Evolutionary conservation across 345 rosid species (phyloP).

Genomic region (Erysimum cheiranthoides): DNA sequence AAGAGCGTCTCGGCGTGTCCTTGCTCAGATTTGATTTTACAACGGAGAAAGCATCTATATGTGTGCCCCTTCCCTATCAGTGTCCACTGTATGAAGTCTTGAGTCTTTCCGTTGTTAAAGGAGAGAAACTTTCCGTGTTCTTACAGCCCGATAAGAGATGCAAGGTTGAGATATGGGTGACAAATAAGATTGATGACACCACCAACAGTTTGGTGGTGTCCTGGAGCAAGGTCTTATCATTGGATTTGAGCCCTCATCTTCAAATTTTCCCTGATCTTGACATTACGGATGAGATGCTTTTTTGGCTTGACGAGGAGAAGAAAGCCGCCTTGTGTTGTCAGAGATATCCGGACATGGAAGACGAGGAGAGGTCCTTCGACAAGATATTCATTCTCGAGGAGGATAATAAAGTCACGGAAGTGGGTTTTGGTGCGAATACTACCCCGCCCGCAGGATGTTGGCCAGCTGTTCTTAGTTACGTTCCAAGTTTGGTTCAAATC

Average conservation of each 20-base stretch:
- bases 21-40: too few relatives aligned
- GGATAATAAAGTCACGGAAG: not conserved
- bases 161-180: not conserved
- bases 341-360: not conserved
- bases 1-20: too few relatives aligned
- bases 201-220: not conserved
- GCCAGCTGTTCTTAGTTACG: not conserved
- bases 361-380: not conserved
- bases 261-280: too few relatives aligned
- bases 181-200: not conserved
- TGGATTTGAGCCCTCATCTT: not conserved
- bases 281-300: not conserved
- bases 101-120: not conserved
- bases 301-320: constrained; percentile 14
- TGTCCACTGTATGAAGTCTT: not conserved
- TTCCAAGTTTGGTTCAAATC: constrained; percentile 1
- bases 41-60: too few relatives aligned
- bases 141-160: not conserved
- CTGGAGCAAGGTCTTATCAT: not conserved
- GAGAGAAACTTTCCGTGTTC: not conserved
- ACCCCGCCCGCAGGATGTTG: not conserved
- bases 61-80: not conserved
- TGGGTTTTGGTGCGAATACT: not conserved
- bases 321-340: not conserved
- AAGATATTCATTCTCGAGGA: constrained; percentile 3